Conservation (phyloP, 257 asterid species). For the Solanum okadae region DNA sequence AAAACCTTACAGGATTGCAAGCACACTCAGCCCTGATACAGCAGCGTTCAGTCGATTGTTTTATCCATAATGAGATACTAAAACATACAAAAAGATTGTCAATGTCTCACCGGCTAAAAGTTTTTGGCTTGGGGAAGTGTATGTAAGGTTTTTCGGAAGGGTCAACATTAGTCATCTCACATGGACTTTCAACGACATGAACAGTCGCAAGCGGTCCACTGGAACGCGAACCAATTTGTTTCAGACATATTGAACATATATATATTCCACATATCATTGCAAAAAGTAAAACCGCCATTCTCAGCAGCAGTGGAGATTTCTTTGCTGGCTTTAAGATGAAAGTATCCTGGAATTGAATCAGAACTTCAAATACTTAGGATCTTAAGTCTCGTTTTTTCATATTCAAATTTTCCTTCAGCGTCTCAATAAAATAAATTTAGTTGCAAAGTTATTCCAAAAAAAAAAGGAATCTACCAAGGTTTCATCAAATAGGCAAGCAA, state of each 20-base stretch:
- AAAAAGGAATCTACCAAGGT: not conserved
- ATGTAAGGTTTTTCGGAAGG: conserved; percentile 50
- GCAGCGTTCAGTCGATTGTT: not conserved
- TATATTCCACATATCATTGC: conserved; percentile 76
- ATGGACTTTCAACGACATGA: conserved; percentile 42
- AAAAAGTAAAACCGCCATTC: conserved; percentile 67
- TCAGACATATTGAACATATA: conserved; percentile 63
- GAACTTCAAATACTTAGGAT: not conserved
- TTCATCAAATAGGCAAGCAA: not conserved
- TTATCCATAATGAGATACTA: not conserved
- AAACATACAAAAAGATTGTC: not conserved
- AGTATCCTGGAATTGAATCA: conserved; percentile 54
- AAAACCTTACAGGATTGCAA: conserved; percentile 70
- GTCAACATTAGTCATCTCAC: conserved; percentile 33
- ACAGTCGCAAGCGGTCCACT: conserved; percentile 21
- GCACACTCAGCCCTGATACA: conserved; percentile 69
- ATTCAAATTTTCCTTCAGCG: not conserved
- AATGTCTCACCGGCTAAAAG: conserved; percentile 57
- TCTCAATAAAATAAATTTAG: not conserved
- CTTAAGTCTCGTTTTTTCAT: too few species aligned
- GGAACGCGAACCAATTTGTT: conserved; percentile 40
- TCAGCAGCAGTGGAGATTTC: conserved; percentile 49
- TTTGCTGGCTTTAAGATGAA: conserved; percentile 43
- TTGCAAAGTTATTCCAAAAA: not conserved
- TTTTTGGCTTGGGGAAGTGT: conserved; percentile 74